Base-by-base conservation (phyloP, 768 basidiomycete genomes). In the Lenzites betulinus region DNA sequence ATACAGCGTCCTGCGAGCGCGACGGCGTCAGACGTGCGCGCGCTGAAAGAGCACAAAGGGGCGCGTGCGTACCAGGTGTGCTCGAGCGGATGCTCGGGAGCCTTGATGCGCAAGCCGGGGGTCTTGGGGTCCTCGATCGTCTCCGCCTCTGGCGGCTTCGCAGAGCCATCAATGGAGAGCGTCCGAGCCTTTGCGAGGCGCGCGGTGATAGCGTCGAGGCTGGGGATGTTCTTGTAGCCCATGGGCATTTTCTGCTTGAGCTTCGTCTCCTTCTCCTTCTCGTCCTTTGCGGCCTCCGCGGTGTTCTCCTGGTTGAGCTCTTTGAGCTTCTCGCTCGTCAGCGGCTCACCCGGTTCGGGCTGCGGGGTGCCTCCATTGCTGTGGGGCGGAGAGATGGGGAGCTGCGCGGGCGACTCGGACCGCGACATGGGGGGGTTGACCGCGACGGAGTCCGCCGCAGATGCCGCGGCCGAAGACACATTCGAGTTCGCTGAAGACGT, bases 211-310 rank as follows among this genome's bases (percentile, higher is more conserved):
- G 89, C 90, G 69, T 93, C 91, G 54, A 94, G 82, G 63, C 83
- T 86, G 15, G 92, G 92, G 44, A 93, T 89, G 69, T 92, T 93
- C 85, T 92, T 93, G 75, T 92, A 93, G 23, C 92, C 92, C n/a
- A 75, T 68, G 38, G 76, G 74, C 55, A 76, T 67, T 73, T 79
- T 82, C 64, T 71, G 74, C 71, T 76, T 75, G 28, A 63, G 78
- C 70, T 62, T 51, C 33, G 64, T 58, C 41, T 74, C 25, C 26
- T 62, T 51, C 50, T 68, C 66, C 42, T 46, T 49, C 23, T 62
- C 47, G 55, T 68, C 66, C 39, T 46, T 49, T n/a, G 49, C 39
- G 11, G 36, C 36, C 2, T 13, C 38, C 15, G 38, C 25, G 38
- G 65, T 63, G 16, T 76, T 82, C 72, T 87, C 85, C 64, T 83